phyloP scores from a whole-genome alignment of 306 rosid genomes.

The Mimosa bimucronata region DNA sequence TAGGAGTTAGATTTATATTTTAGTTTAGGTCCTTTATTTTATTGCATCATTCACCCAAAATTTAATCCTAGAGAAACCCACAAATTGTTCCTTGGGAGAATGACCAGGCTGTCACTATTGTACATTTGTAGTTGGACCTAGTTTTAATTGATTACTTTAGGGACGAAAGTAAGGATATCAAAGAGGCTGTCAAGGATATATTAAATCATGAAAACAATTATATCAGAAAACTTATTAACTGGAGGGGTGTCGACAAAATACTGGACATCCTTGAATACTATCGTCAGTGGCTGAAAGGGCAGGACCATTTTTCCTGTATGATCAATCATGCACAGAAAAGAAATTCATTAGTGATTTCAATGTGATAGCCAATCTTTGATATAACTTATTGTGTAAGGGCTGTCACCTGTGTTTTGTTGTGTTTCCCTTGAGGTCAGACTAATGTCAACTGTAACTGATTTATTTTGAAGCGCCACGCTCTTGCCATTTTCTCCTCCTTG shows the following conservation, averaged over 20 bases:
- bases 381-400: slow-evolving; percentile 6
- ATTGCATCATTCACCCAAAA: too few species aligned
- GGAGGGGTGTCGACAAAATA: slow-evolving; percentile 62
- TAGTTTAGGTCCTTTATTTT: too few species aligned
- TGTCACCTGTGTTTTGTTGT: slow-evolving; percentile 50
- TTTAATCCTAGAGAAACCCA: too few species aligned
- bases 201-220: slow-evolving; percentile 29
- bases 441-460: slow-evolving; percentile 48
- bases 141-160: too few species aligned
- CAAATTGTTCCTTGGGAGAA: too few species aligned
- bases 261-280: slow-evolving; percentile 63
- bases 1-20: too few species aligned
- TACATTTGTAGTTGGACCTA: too few species aligned
- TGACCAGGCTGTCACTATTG: too few species aligned
- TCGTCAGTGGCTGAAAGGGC: slow-evolving; percentile 54
- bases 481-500: slow-evolving; percentile 36
- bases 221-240: slow-evolving; percentile 40
- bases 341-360: slow-evolving; percentile 26
- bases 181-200: slow-evolving; percentile 24
- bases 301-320: slow-evolving; percentile 58
- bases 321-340: slow-evolving; percentile 39
- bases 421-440: slow-evolving; percentile 41
- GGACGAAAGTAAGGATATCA: too few species aligned
- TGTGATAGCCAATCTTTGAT: slow-evolving; percentile 25
- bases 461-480: slow-evolving; percentile 40